Evolutionary conservation across 495 filamentous ascomycete species (phyloP), one percentile per base, ranked within the genome.

Genomic region (Acidiella bohemica): DNA sequence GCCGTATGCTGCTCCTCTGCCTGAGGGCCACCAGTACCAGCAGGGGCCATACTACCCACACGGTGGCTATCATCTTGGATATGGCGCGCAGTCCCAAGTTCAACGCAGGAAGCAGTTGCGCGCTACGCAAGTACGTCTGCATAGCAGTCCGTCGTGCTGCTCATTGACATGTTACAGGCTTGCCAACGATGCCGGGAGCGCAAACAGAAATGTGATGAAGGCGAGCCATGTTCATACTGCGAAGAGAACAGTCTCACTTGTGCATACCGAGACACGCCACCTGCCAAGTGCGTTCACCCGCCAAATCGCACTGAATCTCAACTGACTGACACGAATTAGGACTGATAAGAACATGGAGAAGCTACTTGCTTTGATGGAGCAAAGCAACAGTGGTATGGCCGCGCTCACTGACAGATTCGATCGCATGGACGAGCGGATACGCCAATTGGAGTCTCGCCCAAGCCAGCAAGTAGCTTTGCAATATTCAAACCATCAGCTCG

Each of bases 181-280:
- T 81, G 77, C 56, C 73, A 80, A 45, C 69, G 67, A 51, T 81
- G 77, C 59, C 67, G 77, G 32, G 60, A 67, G 37, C 63, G 77
- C 13, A 81, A 81, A 53, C 75, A 75, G 20, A 80, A 79, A 58
- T 81, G 77, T 53, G 75, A 80, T 41, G 77, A 81, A 61, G 49
- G 48, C 1, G 53, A 52, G 17, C 62, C 62, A 4, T 66, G 62
- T 41, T 51, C 52, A 17, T 62, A 57, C 33, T 66, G 62, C 44
- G 50, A 62, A 64, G 36, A 76, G 68, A 56, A 75, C 47, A 65
- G 63, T 30, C 56, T 71, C 7, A 63, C 71, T 14, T 81, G 77
- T 59, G 66, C 68, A 51, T 81, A 80, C 52, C 70, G 73, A 19
- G 75, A 78, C 39, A 70, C 75, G 4, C 71, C 72, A 9, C 74